phyloP scores from a whole-genome alignment of 2,329 filamentous ascomycete species.

The Aspergillus latus region DNA sequence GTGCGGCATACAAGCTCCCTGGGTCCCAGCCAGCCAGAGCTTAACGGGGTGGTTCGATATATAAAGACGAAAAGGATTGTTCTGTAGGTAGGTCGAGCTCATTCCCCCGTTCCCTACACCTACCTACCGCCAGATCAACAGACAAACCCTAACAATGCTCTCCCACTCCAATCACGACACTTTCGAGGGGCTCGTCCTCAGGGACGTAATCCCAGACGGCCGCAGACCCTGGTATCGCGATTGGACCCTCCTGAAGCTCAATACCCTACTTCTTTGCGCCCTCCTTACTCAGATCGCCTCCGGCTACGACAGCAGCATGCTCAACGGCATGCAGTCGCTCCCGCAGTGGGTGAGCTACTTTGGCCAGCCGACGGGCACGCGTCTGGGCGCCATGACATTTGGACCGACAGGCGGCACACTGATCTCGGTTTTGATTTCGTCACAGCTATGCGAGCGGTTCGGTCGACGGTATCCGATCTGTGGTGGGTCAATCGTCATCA shows the following conservation, averaged over 20 bases:
- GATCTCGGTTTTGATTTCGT: conserved; percentile 21
- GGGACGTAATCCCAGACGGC: conserved; percentile 13
- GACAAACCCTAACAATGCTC: background rate
- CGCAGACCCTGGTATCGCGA: conserved; percentile 16
- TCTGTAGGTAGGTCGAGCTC: too few relatives aligned
- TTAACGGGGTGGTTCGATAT: too few relatives aligned
- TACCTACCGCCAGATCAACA: background rate
- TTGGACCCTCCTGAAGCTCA: conserved; percentile 19
- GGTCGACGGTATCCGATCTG: conserved; percentile 23
- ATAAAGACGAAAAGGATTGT: too few relatives aligned
- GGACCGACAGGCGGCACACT: conserved; percentile 14
- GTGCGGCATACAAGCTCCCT: background rate
- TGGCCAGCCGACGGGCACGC: conserved; percentile 14
- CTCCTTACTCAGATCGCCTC: conserved; percentile 37
- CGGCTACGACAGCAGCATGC: conserved; percentile 52
- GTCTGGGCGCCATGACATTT: conserved; percentile 13
- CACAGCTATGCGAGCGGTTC: conserved; percentile 21
- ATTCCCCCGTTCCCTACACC: too few relatives aligned
- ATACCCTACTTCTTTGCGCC: conserved; percentile 21
- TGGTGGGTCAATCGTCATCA: conserved; percentile 46
- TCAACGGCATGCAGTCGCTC: conserved; percentile 50
- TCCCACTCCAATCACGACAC: conserved; percentile 1
- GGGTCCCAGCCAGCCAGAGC: too few relatives aligned
- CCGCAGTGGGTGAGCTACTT: conserved; percentile 43
- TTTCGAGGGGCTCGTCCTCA: conserved; percentile 16